Conservation (phyloP, 441 rosid species). For the Pelargonium myrrhifolium region DNA sequence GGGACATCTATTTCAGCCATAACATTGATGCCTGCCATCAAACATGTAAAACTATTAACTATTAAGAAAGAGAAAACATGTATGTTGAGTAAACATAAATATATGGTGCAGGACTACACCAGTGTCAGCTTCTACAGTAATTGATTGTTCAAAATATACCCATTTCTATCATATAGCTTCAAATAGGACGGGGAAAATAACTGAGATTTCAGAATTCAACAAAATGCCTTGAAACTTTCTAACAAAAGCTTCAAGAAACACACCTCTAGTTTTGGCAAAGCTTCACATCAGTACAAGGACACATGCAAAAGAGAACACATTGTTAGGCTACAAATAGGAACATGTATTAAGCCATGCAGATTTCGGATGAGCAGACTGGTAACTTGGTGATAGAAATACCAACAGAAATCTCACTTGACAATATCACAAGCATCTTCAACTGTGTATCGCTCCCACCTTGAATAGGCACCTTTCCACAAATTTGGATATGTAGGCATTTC, state of each 20-base stretch:
- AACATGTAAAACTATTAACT: conserved; percentile 12
- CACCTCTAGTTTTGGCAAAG: conserved; percentile 92
- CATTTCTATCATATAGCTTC: background rate
- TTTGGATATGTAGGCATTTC: conserved; percentile 81
- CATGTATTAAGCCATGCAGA: background rate
- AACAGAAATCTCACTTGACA: conserved; percentile 48
- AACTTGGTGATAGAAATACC: conserved; percentile 13
- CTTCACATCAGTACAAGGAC: conserved; percentile 37
- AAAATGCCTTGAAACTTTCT: background rate
- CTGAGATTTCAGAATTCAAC: background rate
- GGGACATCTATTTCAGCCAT: conserved; percentile 96
- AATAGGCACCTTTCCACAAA: conserved; percentile 85
- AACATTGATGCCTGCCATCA: conserved; percentile 71
- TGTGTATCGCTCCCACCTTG: conserved; percentile 81
- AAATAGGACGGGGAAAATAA: background rate
- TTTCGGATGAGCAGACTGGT: background rate
- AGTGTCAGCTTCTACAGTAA: background rate
- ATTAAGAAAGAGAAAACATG: conserved; percentile 4
- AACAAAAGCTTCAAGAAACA: background rate
- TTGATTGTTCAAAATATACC: background rate
- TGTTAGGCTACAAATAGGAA: conserved; percentile 10
- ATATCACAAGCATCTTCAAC: conserved; percentile 85
- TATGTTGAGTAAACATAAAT: background rate
- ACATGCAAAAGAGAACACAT: conserved; percentile 21
- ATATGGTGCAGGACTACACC: background rate